These are phyloP conservation scores for Candida stauntonica DNA, from an alignment of 805 yeast species.

Conservation along the genomic window DNA sequence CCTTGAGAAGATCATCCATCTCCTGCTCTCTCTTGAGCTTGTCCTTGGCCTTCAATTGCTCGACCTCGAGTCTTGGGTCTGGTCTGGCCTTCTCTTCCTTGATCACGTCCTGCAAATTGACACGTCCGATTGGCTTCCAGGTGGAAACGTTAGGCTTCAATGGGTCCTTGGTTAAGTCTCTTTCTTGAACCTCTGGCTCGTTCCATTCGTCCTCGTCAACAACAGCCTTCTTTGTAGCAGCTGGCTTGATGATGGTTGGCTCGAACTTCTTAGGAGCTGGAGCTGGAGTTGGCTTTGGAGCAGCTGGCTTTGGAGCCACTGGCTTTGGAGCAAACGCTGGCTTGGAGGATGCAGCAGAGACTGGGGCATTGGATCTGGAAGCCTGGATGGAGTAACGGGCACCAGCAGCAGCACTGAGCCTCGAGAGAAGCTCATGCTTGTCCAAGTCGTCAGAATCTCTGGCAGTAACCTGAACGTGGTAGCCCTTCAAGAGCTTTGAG, in stretches of 20 bases:
- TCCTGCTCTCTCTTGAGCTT: slow-evolving; percentile 33
- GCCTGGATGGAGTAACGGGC: slow-evolving; percentile 80
- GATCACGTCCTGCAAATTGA: slow-evolving; percentile 42
- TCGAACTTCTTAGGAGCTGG: slow-evolving; percentile 21
- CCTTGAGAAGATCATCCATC: slow-evolving; percentile 30
- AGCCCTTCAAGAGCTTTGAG: slow-evolving; percentile 66
- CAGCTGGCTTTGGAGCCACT: slow-evolving; percentile 23
- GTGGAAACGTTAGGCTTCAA: slow-evolving; percentile 40
- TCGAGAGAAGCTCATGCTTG: slow-evolving; percentile 65
- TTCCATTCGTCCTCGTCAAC: slow-evolving; percentile 39
- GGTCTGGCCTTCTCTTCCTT: slow-evolving; percentile 39
- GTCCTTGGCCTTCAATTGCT: slow-evolving; percentile 32
- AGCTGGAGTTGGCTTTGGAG: slow-evolving; percentile 18
- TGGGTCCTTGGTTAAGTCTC: slow-evolving; percentile 46
- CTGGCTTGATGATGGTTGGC: slow-evolving; percentile 23
- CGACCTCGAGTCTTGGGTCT: slow-evolving; percentile 40
- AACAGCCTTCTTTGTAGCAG: slow-evolving; percentile 13
- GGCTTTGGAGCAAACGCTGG: slow-evolving; percentile 30
- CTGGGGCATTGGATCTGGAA: slow-evolving; percentile 29
- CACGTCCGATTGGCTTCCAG: slow-evolving; percentile 61
- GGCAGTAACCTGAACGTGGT: slow-evolving; percentile 96
- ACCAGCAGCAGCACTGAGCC: slow-evolving; percentile 89
- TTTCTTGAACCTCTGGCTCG: slow-evolving; percentile 42
- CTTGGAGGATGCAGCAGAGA: slow-evolving; percentile 27
- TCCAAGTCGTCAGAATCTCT: slow-evolving; percentile 88